phyloP scores from a whole-genome alignment of 768 basidiomycete genomes.

The Leccinum longicurvipes region DNA sequence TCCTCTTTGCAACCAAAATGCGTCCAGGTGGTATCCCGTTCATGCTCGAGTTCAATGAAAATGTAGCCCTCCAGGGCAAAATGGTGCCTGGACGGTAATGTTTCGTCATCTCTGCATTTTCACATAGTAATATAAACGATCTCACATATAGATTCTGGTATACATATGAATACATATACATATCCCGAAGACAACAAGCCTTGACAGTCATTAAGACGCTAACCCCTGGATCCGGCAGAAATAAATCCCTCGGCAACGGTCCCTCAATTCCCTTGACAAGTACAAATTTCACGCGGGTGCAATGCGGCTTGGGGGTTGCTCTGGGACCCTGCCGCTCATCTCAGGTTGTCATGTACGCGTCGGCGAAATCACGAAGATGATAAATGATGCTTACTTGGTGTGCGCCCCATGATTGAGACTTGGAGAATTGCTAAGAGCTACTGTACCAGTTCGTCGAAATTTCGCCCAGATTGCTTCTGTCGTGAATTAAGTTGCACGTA shows the following conservation, averaged over 20 bases:
- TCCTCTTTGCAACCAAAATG: conserved; percentile 46
- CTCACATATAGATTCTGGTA: not conserved
- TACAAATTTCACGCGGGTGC: not conserved
- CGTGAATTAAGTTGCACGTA: not conserved
- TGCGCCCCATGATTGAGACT: not conserved
- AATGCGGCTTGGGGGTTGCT: not conserved
- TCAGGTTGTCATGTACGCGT: not conserved
- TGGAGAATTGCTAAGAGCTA: not conserved
- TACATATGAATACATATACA: not conserved
- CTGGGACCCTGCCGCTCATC: not conserved
- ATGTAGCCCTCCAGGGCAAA: conserved; percentile 42
- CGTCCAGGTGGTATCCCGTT: not conserved
- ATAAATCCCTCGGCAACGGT: not conserved
- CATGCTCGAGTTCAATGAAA: conserved; percentile 5
- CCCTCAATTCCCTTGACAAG: not conserved
- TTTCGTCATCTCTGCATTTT: conserved; percentile 29
- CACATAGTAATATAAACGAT: not conserved
- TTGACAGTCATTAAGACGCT: not conserved
- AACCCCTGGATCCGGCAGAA: not conserved
- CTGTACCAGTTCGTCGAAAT: not conserved
- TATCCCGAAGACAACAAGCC: not conserved
- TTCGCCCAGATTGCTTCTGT: not conserved
- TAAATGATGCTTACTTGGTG: not conserved
- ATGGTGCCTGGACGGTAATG: conserved; percentile 43
- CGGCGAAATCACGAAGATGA: not conserved